Conservation (phyloP, 306 rosid genomes). For the Rosa rugosa region DNA sequence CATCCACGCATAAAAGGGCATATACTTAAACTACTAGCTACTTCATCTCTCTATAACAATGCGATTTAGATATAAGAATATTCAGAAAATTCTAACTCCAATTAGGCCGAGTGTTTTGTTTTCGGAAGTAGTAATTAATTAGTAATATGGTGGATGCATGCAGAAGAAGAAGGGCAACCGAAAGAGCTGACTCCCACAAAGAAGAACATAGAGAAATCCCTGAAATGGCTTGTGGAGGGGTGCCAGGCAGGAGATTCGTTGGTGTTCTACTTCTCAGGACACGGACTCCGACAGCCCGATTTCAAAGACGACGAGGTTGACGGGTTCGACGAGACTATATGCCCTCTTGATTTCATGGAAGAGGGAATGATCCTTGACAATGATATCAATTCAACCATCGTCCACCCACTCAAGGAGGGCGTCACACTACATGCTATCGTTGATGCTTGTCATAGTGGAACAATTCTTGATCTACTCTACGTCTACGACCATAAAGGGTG, state of each 20-base stretch:
- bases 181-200: slow-evolving; percentile 50
- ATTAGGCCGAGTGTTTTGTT: background rate
- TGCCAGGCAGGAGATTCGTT: slow-evolving; percentile 56
- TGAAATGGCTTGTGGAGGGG: slow-evolving; percentile 81
- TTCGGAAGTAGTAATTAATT: background rate
- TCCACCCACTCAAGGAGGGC: slow-evolving; percentile 62
- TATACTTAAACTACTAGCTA: too few relatives aligned
- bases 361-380: slow-evolving; percentile 69
- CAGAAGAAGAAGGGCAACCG: slow-evolving; percentile 42
- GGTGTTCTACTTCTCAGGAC: slow-evolving; percentile 92
- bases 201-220: slow-evolving; percentile 52
- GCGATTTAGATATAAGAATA: too few relatives aligned
- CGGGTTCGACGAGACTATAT: slow-evolving; percentile 68
- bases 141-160: background rate
- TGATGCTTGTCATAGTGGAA: slow-evolving; percentile 89
- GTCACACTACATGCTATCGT: slow-evolving; percentile 77
- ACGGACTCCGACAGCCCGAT: slow-evolving; percentile 70
- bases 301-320: slow-evolving; percentile 60
- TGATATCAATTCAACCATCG: slow-evolving; percentile 59
- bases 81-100: too few relatives aligned
- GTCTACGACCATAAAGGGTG: slow-evolving; percentile 44
- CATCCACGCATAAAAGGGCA: too few relatives aligned
- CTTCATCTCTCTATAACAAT: too few relatives aligned
- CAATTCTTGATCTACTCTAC: slow-evolving; percentile 64
- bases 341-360: slow-evolving; percentile 60